These are phyloP conservation scores for Petrea volubilis DNA, from an alignment of 257 asterid genomes.

Conservation along the genomic window DNA sequence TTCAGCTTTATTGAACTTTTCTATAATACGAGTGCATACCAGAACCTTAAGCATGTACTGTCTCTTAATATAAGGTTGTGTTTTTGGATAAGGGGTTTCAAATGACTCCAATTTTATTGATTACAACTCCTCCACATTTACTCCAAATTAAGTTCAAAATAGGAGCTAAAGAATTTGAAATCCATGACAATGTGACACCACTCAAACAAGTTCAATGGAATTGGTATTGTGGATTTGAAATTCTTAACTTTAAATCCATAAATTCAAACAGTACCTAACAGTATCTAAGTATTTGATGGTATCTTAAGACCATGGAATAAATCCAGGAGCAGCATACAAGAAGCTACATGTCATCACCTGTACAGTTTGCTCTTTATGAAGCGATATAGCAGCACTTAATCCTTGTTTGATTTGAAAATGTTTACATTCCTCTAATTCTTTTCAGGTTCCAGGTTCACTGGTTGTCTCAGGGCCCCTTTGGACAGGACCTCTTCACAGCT, in stretches of 20 bases:
- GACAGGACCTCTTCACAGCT: constrained; percentile 90
- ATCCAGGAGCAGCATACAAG: not conserved
- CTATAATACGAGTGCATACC: not conserved
- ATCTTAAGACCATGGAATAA: not conserved
- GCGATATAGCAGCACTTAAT: not conserved
- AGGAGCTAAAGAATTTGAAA: too few relatives aligned
- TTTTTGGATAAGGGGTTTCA: too few relatives aligned
- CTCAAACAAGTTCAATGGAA: too few relatives aligned
- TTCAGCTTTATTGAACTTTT: not conserved
- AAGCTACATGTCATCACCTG: not conserved
- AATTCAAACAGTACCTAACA: too few relatives aligned
- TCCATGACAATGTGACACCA: too few relatives aligned
- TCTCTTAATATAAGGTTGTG: not conserved
- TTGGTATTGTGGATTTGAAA: too few relatives aligned
- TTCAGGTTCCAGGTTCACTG: constrained; percentile 67
- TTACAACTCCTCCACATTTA: too few relatives aligned
- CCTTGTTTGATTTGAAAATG: not conserved
- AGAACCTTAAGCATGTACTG: not conserved
- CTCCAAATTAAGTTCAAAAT: too few relatives aligned
- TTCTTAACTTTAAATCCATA: too few relatives aligned
- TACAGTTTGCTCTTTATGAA: not conserved
- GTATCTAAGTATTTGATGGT: too few relatives aligned
- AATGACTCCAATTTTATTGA: too few relatives aligned
- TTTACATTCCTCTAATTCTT: constrained; percentile 10
- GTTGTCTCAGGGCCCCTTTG: constrained; percentile 93